Evolutionary conservation across 1,139 yeast genomes (phyloP).

Genomic region (Sugiyamaella pinicola): DNA sequence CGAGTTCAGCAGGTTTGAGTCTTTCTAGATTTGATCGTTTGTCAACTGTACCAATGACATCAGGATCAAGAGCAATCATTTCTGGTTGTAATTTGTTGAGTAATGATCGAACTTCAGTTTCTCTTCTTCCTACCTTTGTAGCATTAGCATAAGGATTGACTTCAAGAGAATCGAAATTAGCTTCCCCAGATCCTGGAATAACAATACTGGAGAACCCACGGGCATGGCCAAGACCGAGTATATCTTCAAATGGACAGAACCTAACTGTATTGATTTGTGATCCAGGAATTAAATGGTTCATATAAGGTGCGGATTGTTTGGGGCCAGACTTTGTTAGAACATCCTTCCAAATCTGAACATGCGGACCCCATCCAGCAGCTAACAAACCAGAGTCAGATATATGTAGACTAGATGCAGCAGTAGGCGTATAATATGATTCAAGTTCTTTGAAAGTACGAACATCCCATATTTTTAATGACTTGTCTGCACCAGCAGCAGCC

Average conservation of each 20-base stretch:
- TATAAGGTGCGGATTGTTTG: slow-evolving; percentile 76
- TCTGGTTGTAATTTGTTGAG: slow-evolving; percentile 90
- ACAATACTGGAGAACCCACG: slow-evolving; percentile 77
- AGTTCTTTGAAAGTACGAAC: slow-evolving; percentile 72
- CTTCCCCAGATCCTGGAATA: slow-evolving; percentile 98
- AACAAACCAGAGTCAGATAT: slow-evolving; percentile 87
- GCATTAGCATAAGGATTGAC: slow-evolving; percentile 89
- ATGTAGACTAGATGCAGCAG: slow-evolving; percentile 79
- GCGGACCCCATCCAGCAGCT: slow-evolving; percentile 93
- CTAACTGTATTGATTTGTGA: slow-evolving; percentile 65
- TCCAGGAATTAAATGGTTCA: slow-evolving; percentile 86
- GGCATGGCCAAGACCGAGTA: slow-evolving; percentile 84
- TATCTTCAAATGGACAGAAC: slow-evolving; percentile 95
- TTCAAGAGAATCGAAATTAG: slow-evolving; percentile 94
- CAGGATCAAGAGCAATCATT: slow-evolving; percentile 89
- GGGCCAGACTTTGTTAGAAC: slow-evolving; percentile 44
- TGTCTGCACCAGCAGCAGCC: slow-evolving; percentile 93
- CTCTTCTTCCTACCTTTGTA: slow-evolving; percentile 79
- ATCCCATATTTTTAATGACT: slow-evolving; percentile 89
- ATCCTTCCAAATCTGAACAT: slow-evolving; percentile 64
- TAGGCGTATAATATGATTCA: slow-evolving; percentile 65
- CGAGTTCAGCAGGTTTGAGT: slow-evolving; percentile 53
- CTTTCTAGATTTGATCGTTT: slow-evolving; percentile 64
- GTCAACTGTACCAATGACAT: slow-evolving; percentile 82
- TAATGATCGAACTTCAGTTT: slow-evolving; percentile 82